phyloP scores from a whole-genome alignment of 1,139 yeast genomes.

The Pichia sp. region DNA sequence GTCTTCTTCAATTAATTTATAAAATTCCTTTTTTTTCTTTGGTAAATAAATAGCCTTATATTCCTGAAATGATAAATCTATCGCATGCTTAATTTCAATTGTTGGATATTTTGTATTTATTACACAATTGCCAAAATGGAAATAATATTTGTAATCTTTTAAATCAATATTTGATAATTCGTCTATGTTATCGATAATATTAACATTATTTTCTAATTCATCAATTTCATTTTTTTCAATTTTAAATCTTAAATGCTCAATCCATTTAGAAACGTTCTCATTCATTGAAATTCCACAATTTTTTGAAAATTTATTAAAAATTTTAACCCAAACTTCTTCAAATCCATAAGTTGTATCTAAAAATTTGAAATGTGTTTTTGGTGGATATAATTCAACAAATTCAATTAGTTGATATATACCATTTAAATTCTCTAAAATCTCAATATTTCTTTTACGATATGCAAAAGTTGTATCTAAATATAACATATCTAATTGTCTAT shows the following conservation, averaged over 20 bases:
- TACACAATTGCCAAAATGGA: constrained; percentile 2
- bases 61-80: constrained; percentile 11
- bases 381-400: constrained; percentile 14
- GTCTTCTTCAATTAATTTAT: background rate
- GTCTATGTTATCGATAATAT: constrained; percentile 8
- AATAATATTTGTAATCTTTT: background rate
- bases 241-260: background rate
- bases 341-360: constrained; percentile 14
- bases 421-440: constrained; percentile 12
- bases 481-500: constrained; percentile 8
- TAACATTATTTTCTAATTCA: constrained; percentile 10
- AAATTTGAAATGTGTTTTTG: constrained; percentile 14
- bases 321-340: constrained; percentile 19
- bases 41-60: constrained; percentile 7
- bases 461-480: constrained; percentile 22
- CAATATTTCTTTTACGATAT: constrained; percentile 12
- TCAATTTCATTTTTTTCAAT: background rate
- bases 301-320: constrained; percentile 1
- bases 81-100: constrained; percentile 11
- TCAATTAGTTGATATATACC: constrained; percentile 12
- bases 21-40: background rate
- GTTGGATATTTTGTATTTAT: background rate
- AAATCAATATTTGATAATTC: background rate
- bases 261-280: background rate
- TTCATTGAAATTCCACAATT: constrained; percentile 1